Percentiles rank a stretch among this genome's conserved stretches.
phyloP scores from a whole-genome alignment of 805 yeast species.

The Yueomyces sp. region DNA sequence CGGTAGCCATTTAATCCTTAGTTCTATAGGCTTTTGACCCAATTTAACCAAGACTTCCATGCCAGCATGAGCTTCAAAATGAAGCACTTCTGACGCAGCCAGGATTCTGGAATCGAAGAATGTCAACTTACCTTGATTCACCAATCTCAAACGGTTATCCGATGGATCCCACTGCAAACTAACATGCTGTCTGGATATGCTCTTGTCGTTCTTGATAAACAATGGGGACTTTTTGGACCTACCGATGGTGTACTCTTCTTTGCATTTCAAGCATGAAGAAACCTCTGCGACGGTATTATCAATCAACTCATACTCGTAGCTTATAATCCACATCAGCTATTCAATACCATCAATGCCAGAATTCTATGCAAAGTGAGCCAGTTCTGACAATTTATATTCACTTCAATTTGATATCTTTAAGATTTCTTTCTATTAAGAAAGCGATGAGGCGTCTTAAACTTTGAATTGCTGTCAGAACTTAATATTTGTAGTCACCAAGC shows the following conservation, averaged over 20 bases:
- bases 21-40: slow-evolving; percentile 13
- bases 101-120: slow-evolving; percentile 9
- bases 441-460: too few relatives aligned
- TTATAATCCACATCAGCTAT: slow-evolving; percentile 15
- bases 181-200: slow-evolving; percentile 22
- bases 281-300: slow-evolving; percentile 7
- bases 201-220: slow-evolving; percentile 20
- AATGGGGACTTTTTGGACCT: slow-evolving; percentile 20
- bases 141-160: slow-evolving; percentile 1
- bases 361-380: too few relatives aligned
- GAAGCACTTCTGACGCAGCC: slow-evolving; percentile 7
- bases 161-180: slow-evolving; percentile 8
- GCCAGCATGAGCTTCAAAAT: slow-evolving; percentile 1
- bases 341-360: too few relatives aligned
- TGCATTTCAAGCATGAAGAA: slow-evolving; percentile 9
- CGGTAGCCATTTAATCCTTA: neutral
- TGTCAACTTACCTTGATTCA: slow-evolving; percentile 20
- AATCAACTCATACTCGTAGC: slow-evolving; percentile 10
- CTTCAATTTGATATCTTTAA: too few relatives aligned
- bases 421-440: too few relatives aligned
- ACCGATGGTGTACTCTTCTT: slow-evolving; percentile 12
- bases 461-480: too few relatives aligned
- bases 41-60: slow-evolving; percentile 3
- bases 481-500: too few relatives aligned
- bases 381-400: too few relatives aligned